Conservation (phyloP, 495 filamentous ascomycete species). For the Cercophora scortea region DNA sequence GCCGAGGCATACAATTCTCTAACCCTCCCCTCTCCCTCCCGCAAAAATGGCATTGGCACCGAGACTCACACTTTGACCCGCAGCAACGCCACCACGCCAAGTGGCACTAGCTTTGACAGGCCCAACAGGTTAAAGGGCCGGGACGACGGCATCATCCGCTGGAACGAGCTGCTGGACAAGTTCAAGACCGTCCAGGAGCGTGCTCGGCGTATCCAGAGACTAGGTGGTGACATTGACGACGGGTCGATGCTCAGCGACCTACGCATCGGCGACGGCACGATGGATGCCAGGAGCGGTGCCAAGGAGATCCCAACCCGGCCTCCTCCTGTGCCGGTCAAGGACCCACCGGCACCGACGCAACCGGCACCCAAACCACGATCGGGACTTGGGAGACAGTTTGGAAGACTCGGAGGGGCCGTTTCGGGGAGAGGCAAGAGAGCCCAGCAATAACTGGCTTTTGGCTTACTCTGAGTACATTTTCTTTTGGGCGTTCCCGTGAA, state of each 20-base stretch:
- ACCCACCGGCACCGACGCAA: slow-evolving; percentile 22
- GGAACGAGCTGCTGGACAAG: slow-evolving; percentile 93
- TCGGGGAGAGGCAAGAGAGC: slow-evolving; percentile 46
- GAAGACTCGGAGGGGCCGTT: slow-evolving; percentile 58
- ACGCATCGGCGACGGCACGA: slow-evolving; percentile 38
- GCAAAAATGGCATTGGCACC: slow-evolving; percentile 10
- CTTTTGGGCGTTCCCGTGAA: slow-evolving; percentile 2
- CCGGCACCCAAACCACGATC: slow-evolving; percentile 50
- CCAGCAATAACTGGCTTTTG: slow-evolving; percentile 22
- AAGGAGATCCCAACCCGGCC: slow-evolving; percentile 10
- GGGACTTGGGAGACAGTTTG: slow-evolving; percentile 60
- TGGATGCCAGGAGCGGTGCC: slow-evolving; percentile 17
- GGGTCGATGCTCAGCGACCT: slow-evolving; percentile 24
- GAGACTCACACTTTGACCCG: slow-evolving; percentile 13
- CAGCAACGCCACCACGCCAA: slow-evolving; percentile 41
- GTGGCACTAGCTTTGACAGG: slow-evolving; percentile 58
- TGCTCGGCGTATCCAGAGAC: slow-evolving; percentile 44
- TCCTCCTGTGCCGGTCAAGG: slow-evolving; percentile 35
- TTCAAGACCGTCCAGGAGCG: slow-evolving; percentile 85
- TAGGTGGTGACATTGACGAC: slow-evolving; percentile 33
- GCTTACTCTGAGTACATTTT: slow-evolving; percentile 1
- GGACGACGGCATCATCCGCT: slow-evolving; percentile 77
- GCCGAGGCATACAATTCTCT: slow-evolving; percentile 31
- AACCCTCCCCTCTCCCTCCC: slow-evolving; percentile 14
- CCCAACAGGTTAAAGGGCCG: slow-evolving; percentile 75